Percentiles rank a stretch among this genome's conserved stretches.
Evolutionary conservation across 1,284 basidiomycete species (phyloP).

Genomic region (Ustilago nuda): DNA sequence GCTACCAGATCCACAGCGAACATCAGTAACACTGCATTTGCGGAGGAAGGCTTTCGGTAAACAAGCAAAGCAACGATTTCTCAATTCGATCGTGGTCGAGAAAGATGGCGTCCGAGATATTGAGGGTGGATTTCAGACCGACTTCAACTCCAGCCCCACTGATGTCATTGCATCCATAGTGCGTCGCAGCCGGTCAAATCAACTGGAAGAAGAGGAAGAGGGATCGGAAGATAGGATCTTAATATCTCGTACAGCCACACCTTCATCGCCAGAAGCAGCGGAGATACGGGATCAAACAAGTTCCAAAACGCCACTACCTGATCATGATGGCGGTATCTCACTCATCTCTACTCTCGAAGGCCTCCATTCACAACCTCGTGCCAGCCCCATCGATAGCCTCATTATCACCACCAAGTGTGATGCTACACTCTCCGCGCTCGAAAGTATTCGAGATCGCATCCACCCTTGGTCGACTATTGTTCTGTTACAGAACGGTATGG

Average conservation of each 20-base stretch:
- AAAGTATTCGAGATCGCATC: slow-evolving; percentile 77
- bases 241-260: slow-evolving; percentile 32
- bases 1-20: slow-evolving; percentile 41
- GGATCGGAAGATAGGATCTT: slow-evolving; percentile 15
- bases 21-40: slow-evolving; percentile 56
- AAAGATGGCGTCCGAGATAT: slow-evolving; percentile 51
- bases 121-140: slow-evolving; percentile 52
- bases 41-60: slow-evolving; percentile 39
- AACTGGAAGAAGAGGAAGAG: slow-evolving; percentile 14
- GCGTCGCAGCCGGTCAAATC: slow-evolving; percentile 8
- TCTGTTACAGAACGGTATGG: slow-evolving; percentile 90
- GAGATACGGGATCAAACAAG: slow-evolving; percentile 28
- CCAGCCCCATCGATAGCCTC: slow-evolving; percentile 71
- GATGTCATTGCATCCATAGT: slow-evolving; percentile 44
- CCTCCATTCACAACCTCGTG: slow-evolving; percentile 26
- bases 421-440: slow-evolving; percentile 76
- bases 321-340: slow-evolving; percentile 47
- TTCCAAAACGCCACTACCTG: slow-evolving; percentile 32
- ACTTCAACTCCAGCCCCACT: slow-evolving; percentile 38
- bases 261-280: slow-evolving; percentile 11
- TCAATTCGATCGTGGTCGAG: slow-evolving; percentile 49
- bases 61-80: slow-evolving; percentile 20
- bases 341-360: slow-evolving; percentile 40
- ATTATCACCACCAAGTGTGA: slow-evolving; percentile 86
- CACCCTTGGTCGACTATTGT: slow-evolving; percentile 82